Base-by-base conservation (phyloP, 331 rosid genomes). In the Quercus phellos region DNA sequence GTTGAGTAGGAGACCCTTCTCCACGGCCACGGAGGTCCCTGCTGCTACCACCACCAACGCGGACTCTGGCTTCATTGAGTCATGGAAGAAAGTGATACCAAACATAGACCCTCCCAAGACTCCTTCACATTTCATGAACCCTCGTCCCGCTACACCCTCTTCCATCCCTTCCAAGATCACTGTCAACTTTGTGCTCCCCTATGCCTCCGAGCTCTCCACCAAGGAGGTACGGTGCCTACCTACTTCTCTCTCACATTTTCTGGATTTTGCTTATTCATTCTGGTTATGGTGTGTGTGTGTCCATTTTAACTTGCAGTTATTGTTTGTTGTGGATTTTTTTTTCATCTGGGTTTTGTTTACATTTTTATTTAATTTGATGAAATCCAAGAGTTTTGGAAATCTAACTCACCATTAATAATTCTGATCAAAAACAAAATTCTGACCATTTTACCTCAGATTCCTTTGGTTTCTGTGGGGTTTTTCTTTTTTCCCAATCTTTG, bases 101-200 rank as follows among this genome's bases (percentile, higher is more conserved):
- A 60, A 63, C 60, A 84, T 80, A 14, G 92, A 88, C 0, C 90
- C 92, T 4, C 88, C 92, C 22, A 83, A 69, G 74, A 82, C 90
- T 43, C 90, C 93, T 11, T 51, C 79, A 55, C 29, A 80, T 56
- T 89, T 84, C 77, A 84, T 84, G 88, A 30, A 75, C 66, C 89
- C 89, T 71, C 90, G 90, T 3, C 90, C 90, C 18, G 74, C 85
- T 24, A 78, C 83, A 17, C 87, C 88, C 14, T 68, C 88, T 43
- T 78, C 94, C 17, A 78, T 88, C 53, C 92, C 92, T 29, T 27
- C 79, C n/a, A 90, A 90, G 77, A 84, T 88, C 78, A 88, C 89
- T 42, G 84, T 90, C 88, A 90, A 90, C 74, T 90, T 90, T 12
- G 89, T 90, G 17, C 90, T 88, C 6, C 90, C 92, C 5, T 88